Base-by-base conservation (phyloP, 225 moss, liverwort and hornwort species). In the Polytrichum commune region DNA sequence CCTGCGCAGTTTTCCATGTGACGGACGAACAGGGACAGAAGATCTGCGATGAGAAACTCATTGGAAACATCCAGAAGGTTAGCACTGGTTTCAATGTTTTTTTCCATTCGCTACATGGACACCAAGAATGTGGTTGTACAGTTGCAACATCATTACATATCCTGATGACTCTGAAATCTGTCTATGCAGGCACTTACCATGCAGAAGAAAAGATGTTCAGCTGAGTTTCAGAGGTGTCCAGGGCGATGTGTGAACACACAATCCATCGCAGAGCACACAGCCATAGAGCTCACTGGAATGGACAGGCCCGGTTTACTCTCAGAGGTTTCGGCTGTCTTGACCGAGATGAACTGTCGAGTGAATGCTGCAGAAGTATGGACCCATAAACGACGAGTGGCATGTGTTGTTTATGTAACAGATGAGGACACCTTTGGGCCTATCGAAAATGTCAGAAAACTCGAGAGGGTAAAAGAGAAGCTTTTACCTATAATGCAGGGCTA, bases 341-440 rank as follows among this genome's bases (percentile, higher is more conserved):
- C 85, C 23, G 85, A 87, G 38, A 81, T 93, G 80, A 73, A 85
- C 27, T 93, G 93, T 65, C 89, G 88, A 66, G 93, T 95, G n/a
- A 95, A 91, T 69, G 91, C 92, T 64, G 93, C 91, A 8, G 93
- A 95, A 73, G 93, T 95, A 22, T 95, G 95, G 95, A 95, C 95
- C 22, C 95, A 95, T 69, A 91, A 93, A 18, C 78, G 88, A 76
- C 85, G 95, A 29, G 95, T 90, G 24, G 95, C 95, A 1, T 95
- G 95, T 73, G 93, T 95, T 46, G 86, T 95, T 5, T 93, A 91
- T 29, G 95, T 95, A 1, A 95, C 95, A 26, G 93, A 95, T 23
- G 91, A 84, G 46, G 83, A 83, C 53, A 88, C 83, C 26, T 82
- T 82, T 7, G 88, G 86, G 18, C 88, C 91, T n/a, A 84, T 95